phyloP scores from a whole-genome alignment of 1,284 basidiomycete species.

The Athelia psychrophila region DNA sequence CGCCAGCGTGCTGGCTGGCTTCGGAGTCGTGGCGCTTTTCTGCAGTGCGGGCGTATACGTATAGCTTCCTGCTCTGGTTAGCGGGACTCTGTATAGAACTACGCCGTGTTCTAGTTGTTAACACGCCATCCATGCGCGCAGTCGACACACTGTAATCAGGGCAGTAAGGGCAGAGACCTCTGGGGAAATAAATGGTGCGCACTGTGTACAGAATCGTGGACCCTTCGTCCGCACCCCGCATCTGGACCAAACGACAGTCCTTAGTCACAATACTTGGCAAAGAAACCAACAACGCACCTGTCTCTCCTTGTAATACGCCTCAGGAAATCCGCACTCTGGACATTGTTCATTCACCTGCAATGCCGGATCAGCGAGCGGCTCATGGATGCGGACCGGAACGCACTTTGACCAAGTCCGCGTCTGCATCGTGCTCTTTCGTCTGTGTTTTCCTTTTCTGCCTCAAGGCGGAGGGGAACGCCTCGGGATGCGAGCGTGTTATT shows the following conservation, averaged over 20 bases:
- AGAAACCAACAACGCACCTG: constrained; percentile 48
- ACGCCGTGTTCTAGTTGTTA: constrained; percentile 52
- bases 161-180: constrained; percentile 1
- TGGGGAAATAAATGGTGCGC: constrained; percentile 6
- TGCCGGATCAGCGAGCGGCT: constrained; percentile 2
- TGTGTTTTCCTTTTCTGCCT: constrained; percentile 90
- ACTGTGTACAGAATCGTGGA: constrained; percentile 83
- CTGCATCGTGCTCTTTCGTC: constrained; percentile 77
- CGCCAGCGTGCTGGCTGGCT: constrained; percentile 79
- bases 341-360: constrained; percentile 89
- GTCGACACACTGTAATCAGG: constrained; percentile 50
- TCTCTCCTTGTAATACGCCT: constrained; percentile 76
- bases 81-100: neutral
- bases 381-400: constrained; percentile 12
- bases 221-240: constrained; percentile 88
- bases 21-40: constrained; percentile 85
- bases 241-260: constrained; percentile 39
- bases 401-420: constrained; percentile 74
- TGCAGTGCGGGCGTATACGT: constrained; percentile 86
- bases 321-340: constrained; percentile 83
- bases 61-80: constrained; percentile 33
- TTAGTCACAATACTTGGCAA: constrained; percentile 1
- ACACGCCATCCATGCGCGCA: constrained; percentile 78
- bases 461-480: constrained; percentile 91
- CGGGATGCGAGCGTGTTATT: constrained; percentile 86